Conservation (phyloP, 257 asterid genomes). For the Ilex asprella region DNA sequence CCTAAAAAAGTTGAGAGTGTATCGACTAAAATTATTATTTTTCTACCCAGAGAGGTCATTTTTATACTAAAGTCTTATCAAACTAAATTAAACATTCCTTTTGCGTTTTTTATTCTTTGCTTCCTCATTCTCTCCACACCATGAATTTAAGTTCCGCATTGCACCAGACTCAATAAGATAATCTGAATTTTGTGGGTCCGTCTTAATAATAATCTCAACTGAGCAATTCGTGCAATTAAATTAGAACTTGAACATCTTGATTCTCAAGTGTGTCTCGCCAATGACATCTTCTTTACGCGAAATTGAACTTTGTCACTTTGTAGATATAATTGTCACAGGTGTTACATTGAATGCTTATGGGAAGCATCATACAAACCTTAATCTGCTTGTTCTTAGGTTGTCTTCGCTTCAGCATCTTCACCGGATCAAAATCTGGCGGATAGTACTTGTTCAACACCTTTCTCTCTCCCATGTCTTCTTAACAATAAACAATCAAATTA, state of each 20-base stretch:
- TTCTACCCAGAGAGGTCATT: too few relatives aligned
- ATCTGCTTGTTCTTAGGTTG: conserved; percentile 76
- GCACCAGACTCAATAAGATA: conserved; percentile 87
- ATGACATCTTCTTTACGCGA: conserved; percentile 77
- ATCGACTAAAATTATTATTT: too few relatives aligned
- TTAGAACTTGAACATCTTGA: conserved; percentile 79
- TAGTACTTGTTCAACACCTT: conserved; percentile 85
- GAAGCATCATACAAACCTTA: conserved; percentile 88
- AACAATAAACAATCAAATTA: too few relatives aligned
- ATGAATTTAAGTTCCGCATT: conserved; percentile 71
- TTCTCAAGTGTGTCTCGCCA: conserved; percentile 87
- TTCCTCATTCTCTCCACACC: conserved; percentile 86
- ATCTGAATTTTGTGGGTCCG: conserved; percentile 89
- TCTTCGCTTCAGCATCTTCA: conserved; percentile 77
- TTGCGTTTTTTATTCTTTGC: conserved; percentile 50
- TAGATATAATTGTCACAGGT: conserved; percentile 82
- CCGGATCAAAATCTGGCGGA: conserved; percentile 94
- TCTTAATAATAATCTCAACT: conserved; percentile 75
- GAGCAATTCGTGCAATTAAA: conserved; percentile 86
- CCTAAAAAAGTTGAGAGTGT: too few relatives aligned
- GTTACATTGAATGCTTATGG: conserved; percentile 75
- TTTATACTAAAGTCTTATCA: too few relatives aligned
- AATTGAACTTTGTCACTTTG: conserved; percentile 80
- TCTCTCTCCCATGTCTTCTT: conserved; percentile 66
- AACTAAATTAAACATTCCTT: conserved; percentile 40